phyloP scores from a whole-genome alignment of 441 rosid species.

The Mallotus japonicus region DNA sequence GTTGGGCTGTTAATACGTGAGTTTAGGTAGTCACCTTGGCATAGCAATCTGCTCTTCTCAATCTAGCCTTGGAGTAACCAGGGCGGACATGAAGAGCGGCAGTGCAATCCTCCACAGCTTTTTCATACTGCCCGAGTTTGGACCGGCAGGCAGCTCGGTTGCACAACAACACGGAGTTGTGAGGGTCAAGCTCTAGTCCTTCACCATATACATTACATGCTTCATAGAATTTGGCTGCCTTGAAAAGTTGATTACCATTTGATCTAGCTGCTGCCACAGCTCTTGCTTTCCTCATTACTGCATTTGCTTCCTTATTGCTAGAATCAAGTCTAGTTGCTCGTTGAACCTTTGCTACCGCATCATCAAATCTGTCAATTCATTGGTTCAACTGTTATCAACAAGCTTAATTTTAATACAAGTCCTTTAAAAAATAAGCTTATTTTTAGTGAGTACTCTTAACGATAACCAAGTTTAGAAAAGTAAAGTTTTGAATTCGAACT shows the following conservation, averaged over 20 bases:
- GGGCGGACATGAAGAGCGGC: conserved; percentile 71
- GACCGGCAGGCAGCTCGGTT: conserved; percentile 75
- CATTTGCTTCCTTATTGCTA: conserved; percentile 59
- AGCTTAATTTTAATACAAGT: not conserved
- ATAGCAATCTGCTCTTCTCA: conserved; percentile 76
- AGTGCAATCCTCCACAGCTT: conserved; percentile 69
- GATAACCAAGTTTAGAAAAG: too few relatives aligned
- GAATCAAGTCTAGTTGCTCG: conserved; percentile 66
- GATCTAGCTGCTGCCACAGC: conserved; percentile 62
- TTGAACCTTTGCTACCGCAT: conserved; percentile 61
- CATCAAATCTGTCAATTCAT: conserved; percentile 55
- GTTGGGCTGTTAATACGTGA: too few relatives aligned
- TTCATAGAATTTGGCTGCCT: conserved; percentile 48
- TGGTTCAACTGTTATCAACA: too few relatives aligned
- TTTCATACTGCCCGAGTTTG: conserved; percentile 60
- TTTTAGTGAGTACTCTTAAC: too few relatives aligned
- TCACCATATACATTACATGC: conserved; percentile 65
- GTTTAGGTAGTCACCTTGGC: conserved; percentile 46
- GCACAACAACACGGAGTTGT: conserved; percentile 80
- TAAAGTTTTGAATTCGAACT: too few relatives aligned
- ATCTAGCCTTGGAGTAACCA: conserved; percentile 65
- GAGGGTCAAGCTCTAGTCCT: conserved; percentile 68
- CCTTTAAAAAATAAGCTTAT: not conserved
- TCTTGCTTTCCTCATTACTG: conserved; percentile 42
- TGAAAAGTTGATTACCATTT: conserved; percentile 69